phyloP scores from a whole-genome alignment of 2,329 filamentous ascomycete species.

The Cordyceps cicadae region DNA sequence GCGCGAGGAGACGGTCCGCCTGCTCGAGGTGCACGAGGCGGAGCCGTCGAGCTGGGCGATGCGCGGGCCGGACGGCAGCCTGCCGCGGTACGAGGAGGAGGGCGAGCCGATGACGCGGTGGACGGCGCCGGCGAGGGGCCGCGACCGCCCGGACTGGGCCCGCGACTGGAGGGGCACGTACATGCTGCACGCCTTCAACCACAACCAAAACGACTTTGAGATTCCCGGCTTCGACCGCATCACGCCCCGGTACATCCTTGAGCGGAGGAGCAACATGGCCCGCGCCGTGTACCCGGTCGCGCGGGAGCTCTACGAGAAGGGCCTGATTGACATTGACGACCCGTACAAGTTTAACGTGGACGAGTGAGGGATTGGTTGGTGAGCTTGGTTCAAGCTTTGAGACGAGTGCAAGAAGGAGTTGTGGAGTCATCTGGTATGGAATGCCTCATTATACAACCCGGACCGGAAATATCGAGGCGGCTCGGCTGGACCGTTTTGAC shows the following conservation, averaged over 20 bases:
- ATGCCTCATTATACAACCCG: background rate
- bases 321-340: constrained; percentile 14
- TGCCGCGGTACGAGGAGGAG: background rate
- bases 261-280: constrained; percentile 16
- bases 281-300: constrained; percentile 15
- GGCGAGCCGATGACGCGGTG: background rate
- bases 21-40: constrained; percentile 12
- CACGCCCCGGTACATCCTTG: constrained; percentile 15
- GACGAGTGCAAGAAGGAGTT: background rate
- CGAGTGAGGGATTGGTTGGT: background rate
- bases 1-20: background rate
- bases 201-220: constrained; percentile 1
- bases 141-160: constrained; percentile 7
- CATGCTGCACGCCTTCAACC: constrained; percentile 14
- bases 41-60: background rate
- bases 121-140: background rate
- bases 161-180: constrained; percentile 12
- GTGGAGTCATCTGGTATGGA: background rate
- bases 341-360: background rate
- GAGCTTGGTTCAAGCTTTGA: background rate
- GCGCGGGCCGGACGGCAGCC: background rate
- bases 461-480: background rate
- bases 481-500: too few species aligned
- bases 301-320: constrained; percentile 14
- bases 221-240: constrained; percentile 8